phyloP scores from a whole-genome alignment of 1,284 basidiomycete species.

The Puccinia coronata region DNA sequence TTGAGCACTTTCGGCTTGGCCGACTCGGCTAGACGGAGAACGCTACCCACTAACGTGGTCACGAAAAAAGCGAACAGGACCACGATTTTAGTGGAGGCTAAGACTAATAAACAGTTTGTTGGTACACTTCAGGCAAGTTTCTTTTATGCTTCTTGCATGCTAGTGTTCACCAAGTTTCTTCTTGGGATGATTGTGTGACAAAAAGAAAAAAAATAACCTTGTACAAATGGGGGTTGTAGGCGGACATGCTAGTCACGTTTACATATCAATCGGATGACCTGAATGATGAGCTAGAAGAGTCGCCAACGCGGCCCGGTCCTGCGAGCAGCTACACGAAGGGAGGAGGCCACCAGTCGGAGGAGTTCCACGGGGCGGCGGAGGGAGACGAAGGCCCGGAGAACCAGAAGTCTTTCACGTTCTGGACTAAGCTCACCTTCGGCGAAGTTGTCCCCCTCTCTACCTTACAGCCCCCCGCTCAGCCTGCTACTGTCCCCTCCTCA shows the following conservation, averaged over 20 bases:
- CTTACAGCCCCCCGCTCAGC: neutral
- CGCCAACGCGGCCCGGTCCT: conserved; percentile 56
- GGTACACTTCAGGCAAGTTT: conserved; percentile 71
- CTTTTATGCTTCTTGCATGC: conserved; percentile 44
- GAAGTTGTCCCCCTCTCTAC: conserved; percentile 60
- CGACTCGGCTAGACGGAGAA: conserved; percentile 33
- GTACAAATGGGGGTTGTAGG: conserved; percentile 63
- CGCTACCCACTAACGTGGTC: conserved; percentile 62
- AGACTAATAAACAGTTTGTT: conserved; percentile 71
- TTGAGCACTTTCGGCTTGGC: conserved; percentile 61
- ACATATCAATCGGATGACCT: conserved; percentile 83
- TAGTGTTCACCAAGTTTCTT: conserved; percentile 2
- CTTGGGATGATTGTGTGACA: neutral
- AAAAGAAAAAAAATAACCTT: conserved; percentile 8
- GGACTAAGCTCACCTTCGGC: conserved; percentile 76
- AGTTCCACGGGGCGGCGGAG: conserved; percentile 56
- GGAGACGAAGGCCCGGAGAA: conserved; percentile 59
- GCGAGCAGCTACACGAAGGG: conserved; percentile 53
- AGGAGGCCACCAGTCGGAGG: conserved; percentile 51
- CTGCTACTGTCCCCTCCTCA: neutral
- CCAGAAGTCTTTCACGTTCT: conserved; percentile 82
- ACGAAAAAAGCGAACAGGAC: conserved; percentile 84
- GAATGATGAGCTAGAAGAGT: conserved; percentile 46
- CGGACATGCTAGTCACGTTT: conserved; percentile 86
- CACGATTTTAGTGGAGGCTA: conserved; percentile 76